These are phyloP conservation scores for Boletellus ananas DNA, from an alignment of 768 basidiomycete species.

Conservation along the genomic window DNA sequence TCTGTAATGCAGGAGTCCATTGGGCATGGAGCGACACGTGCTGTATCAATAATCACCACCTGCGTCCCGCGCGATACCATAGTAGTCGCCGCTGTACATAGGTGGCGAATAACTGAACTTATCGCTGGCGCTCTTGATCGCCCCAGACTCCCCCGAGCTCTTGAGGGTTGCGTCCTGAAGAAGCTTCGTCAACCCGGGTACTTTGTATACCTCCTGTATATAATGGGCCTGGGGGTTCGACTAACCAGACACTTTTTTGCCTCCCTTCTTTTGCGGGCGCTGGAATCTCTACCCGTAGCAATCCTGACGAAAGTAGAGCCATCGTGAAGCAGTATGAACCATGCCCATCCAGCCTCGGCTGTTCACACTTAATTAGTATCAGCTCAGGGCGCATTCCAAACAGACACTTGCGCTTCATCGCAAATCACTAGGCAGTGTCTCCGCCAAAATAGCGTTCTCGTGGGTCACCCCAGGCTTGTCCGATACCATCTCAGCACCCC, in stretches of 20 bases:
- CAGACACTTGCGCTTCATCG: not conserved
- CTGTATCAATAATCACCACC: not conserved
- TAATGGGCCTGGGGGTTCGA: slow-evolving; percentile 3
- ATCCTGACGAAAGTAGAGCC: slow-evolving; percentile 50
- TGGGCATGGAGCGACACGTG: too few species aligned
- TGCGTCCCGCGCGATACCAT: slow-evolving; percentile 57
- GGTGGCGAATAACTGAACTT: slow-evolving; percentile 59
- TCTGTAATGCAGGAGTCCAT: too few species aligned
- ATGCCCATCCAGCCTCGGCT: slow-evolving; percentile 57
- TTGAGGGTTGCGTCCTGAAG: slow-evolving; percentile 6
- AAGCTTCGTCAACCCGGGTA: slow-evolving; percentile 1
- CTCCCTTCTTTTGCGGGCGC: slow-evolving; percentile 24
- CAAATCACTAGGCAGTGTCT: slow-evolving; percentile 30
- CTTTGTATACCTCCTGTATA: slow-evolving; percentile 4
- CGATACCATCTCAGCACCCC: slow-evolving; percentile 35
- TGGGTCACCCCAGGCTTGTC: slow-evolving; percentile 29
- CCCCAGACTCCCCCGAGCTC: slow-evolving; percentile 1
- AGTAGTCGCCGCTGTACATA: slow-evolving; percentile 48
- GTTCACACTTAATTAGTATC: slow-evolving; percentile 8
- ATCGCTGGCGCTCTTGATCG: slow-evolving; percentile 42
- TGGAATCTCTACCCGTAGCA: slow-evolving; percentile 42
- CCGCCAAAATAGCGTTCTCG: slow-evolving; percentile 37
- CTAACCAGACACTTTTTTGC: not conserved
- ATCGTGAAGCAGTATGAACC: slow-evolving; percentile 53
- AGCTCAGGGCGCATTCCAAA: not conserved